Conservation (phyloP, 1,139 yeast species). For the Scheffersomyces segobiensis region DNA sequence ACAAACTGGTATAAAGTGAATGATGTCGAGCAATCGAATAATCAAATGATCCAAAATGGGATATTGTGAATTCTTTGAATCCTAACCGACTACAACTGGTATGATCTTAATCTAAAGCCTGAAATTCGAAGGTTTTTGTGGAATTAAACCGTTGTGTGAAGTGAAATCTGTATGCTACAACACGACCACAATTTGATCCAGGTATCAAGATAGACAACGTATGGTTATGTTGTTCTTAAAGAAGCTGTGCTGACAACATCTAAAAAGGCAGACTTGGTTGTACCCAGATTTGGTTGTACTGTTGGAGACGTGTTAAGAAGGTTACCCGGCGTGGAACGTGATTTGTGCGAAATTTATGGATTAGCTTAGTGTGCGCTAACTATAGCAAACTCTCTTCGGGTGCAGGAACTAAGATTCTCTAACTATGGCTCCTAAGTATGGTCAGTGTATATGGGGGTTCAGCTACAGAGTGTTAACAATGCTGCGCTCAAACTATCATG, state of each 20-base stretch:
- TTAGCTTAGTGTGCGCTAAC: too few species aligned
- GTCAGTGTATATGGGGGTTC: too few species aligned
- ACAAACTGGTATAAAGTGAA: neutral
- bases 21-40: neutral
- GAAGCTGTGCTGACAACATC: neutral
- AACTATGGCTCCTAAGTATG: too few species aligned
- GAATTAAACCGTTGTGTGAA: neutral
- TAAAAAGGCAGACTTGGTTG: neutral
- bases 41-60: neutral
- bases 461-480: too few species aligned
- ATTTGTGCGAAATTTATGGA: neutral
- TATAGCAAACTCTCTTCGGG: too few species aligned
- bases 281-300: neutral
- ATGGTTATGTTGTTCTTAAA: neutral
- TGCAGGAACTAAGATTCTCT: too few species aligned
- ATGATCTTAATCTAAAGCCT: neutral
- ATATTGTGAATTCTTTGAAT: too few species aligned
- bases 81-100: neutral
- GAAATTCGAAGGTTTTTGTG: neutral
- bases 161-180: neutral
- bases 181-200: neutral
- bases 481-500: too few species aligned
- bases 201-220: neutral
- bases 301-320: conserved; percentile 11
- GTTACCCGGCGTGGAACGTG: neutral